Conservation (phyloP, 2,329 filamentous ascomycete species). For the Fusarium pseudoanthophilum region DNA sequence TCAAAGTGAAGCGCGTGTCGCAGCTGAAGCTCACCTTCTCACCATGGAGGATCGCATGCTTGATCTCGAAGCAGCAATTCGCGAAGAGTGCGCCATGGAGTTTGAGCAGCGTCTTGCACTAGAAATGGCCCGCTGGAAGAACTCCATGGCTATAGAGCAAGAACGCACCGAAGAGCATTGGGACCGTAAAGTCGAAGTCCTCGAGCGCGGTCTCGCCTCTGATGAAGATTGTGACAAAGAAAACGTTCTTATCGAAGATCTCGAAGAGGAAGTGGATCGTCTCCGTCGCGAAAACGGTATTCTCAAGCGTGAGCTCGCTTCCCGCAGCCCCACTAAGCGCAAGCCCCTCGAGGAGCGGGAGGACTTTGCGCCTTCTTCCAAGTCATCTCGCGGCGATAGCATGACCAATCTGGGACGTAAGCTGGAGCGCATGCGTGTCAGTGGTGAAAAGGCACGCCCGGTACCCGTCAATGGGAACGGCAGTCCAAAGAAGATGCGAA, state of each 20-base stretch:
- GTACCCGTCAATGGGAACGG: slow-evolving; percentile 53
- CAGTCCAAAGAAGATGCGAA: slow-evolving; percentile 66
- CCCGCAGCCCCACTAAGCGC: slow-evolving; percentile 71
- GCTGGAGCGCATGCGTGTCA: slow-evolving; percentile 63
- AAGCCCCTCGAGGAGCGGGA: slow-evolving; percentile 65
- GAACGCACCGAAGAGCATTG: slow-evolving; percentile 86
- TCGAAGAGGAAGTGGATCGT: slow-evolving; percentile 77
- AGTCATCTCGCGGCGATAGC: slow-evolving; percentile 36
- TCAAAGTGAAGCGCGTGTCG: slow-evolving; percentile 75
- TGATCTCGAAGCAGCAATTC: slow-evolving; percentile 82
- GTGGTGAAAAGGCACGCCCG: slow-evolving; percentile 48
- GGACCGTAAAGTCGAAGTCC: slow-evolving; percentile 82
- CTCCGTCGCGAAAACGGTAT: slow-evolving; percentile 72
- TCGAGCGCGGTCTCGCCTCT: slow-evolving; percentile 59
- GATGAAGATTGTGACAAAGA: slow-evolving; percentile 69
- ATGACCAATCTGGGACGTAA: slow-evolving; percentile 56
- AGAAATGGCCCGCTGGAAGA: slow-evolving; percentile 85
- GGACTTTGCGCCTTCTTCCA: slow-evolving; percentile 51
- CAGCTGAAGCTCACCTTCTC: slow-evolving; percentile 78
- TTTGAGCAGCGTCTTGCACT: slow-evolving; percentile 81
- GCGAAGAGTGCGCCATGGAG: slow-evolving; percentile 88
- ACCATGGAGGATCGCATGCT: slow-evolving; percentile 73
- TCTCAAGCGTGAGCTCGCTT: slow-evolving; percentile 72
- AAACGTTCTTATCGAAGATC: slow-evolving; percentile 69
- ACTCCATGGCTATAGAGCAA: slow-evolving; percentile 78